Base-by-base conservation (phyloP, 495 filamentous ascomycete species). In the Neurospora sp. region DNA sequence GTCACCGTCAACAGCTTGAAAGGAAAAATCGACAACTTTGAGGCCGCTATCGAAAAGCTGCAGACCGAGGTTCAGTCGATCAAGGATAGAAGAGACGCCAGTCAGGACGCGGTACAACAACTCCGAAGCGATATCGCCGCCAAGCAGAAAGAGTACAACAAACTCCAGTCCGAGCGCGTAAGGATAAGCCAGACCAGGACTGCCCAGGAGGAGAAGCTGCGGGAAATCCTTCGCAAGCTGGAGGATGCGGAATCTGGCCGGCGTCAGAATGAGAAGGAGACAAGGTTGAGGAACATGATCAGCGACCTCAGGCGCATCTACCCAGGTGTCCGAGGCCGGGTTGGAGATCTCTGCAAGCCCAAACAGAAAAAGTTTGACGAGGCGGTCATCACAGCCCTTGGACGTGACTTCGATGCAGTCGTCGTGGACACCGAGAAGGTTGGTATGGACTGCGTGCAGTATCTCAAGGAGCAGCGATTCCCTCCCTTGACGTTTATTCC, bases 341-440 rank as follows among this genome's bases (percentile, higher is more conserved):
- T 98, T 70, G 92, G 93, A 74, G 94, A 98, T 78, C 89, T 98
- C 20, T 98, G 96, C 86, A 93, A 93, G 76, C 94, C 96, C 4
- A 97, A 96, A 82, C 93, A 97, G 82, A 97, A 95, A 81, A 98
- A 98, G 78, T 98, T 91, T 76, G 92, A 94, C 76, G 92, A 94
- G 75, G 96, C 96, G 39, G 92, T 98, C 71, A 93, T 91, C 79
- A 97, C 93, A 23, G 93, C 97, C 16, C 87, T 99, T 37, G 96
- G 96, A 40, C 91, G 94, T 41, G 91, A 98, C 75, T 96, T 97
- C 76, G 95, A 98, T 77, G 91, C 94, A 12, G 90, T 99, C 69
- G 89, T 99, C 72, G 94, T 98, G n/a, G 96, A 99, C 77, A 96
- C 91, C 38, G 94, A 98, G 77, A 97, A 96, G 84, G 94, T 91